Base-by-base conservation (phyloP, 2,329 filamentous ascomycete species). In the Arachnomyces sp. region DNA sequence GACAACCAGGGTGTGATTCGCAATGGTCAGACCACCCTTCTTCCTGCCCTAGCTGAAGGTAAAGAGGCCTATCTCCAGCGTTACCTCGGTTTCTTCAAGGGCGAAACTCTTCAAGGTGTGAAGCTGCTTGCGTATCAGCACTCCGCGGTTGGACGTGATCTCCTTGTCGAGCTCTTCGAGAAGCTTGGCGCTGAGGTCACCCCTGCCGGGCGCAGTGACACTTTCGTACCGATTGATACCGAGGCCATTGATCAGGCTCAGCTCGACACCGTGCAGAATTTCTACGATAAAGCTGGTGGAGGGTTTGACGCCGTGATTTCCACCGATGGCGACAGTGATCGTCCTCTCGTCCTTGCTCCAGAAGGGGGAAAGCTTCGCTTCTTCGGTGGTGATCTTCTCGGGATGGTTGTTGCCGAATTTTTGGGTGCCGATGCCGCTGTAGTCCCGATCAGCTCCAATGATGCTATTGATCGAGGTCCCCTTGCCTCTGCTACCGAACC, bases 281-380 rank as follows among this genome's bases (percentile, higher is more conserved):
- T 59, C 15, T 51, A 43, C 36, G 38, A 47, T 31, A 37, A 44
- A 28, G 48, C 54, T 7, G 56, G 54, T 7, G 43, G 49, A 37
- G 43, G 38, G 14, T 57, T 57, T 28, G 48, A 59, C 37, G 57
- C 56, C 2, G 46, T 60, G 3, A 44, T 59, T 15, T 60, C 57
- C 7, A 60, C 57, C 0, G 57, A 60, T 36, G 57, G 57, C 28
- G 56, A 60, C 42, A 60, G 57, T 36, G 56, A 60, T 43, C 57
- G 56, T 18, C 57, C 57, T 3, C 49, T 59, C 11, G 45, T 59
- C 16, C 35, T 59, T 16, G 55, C 56, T 8, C 55, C 55, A 2
- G 48, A 55, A 25, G 49, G 46, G 6, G 41, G 42, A 31, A 49
- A 52, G 15, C 50, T 59, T 25, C 51, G 55, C 6, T 60, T 60